Conservation (phyloP, 208 protist genomes). For the Endotrypanum monterogeii region DNA sequence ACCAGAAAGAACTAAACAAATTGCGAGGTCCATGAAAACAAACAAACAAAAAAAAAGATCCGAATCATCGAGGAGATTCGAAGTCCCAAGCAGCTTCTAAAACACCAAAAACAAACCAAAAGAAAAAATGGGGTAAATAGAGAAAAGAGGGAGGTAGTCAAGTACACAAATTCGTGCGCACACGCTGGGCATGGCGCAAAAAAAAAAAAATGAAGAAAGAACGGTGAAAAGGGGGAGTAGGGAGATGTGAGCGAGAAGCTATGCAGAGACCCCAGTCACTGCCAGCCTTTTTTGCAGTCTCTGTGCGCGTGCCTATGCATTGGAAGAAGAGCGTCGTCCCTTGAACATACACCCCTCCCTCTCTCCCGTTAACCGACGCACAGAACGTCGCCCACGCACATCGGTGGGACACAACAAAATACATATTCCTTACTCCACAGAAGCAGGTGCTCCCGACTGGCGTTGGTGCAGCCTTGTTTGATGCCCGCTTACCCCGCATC, state of each 20-base stretch:
- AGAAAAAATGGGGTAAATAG: background rate
- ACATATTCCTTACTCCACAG: slow-evolving; percentile 4
- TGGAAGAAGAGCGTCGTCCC: background rate
- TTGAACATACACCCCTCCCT: too few relatives aligned
- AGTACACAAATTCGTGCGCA: background rate
- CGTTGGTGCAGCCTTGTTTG: slow-evolving; percentile 27
- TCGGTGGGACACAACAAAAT: background rate
- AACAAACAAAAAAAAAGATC: background rate
- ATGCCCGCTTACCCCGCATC: slow-evolving; percentile 14
- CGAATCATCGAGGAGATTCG: background rate
- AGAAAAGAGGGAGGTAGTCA: background rate
- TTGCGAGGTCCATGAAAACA: background rate
- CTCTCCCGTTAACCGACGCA: background rate
- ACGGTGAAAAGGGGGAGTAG: background rate
- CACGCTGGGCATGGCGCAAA: background rate
- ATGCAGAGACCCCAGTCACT: background rate
- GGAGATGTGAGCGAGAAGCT: background rate
- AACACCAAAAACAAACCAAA: background rate
- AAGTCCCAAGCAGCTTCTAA: background rate
- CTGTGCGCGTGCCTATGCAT: background rate
- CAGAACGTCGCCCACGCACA: background rate
- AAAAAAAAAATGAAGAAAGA: background rate
- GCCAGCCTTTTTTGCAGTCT: background rate
- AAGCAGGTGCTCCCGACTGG: background rate
- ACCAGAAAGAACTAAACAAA: too few relatives aligned